phyloP scores from a whole-genome alignment of 345 rosid species.

The Ailanthus altissimus region DNA sequence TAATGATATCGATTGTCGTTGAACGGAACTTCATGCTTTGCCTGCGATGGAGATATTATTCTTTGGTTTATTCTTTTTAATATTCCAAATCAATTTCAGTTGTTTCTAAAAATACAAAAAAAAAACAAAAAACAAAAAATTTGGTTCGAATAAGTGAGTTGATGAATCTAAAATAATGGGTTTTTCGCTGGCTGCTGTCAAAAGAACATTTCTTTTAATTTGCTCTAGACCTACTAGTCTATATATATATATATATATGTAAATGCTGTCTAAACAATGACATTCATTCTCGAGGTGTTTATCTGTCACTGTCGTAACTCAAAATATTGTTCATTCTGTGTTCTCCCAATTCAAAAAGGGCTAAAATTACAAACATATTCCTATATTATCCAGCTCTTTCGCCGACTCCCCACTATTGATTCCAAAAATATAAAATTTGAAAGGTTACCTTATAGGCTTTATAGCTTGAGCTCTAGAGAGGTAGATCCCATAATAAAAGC shows the following conservation, averaged over 20 bases:
- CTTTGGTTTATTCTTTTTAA: background rate
- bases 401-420: background rate
- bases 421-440: no score
- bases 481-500: no score
- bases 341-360: slow-evolving; percentile 6
- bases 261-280: slow-evolving; percentile 9
- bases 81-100: background rate
- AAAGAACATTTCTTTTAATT: background rate
- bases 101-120: background rate
- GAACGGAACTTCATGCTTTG: slow-evolving; percentile 21
- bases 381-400: background rate
- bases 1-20: background rate
- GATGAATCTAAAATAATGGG: slow-evolving; percentile 9
- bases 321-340: background rate
- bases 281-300: slow-evolving; percentile 22
- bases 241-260: no score
- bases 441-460: no score
- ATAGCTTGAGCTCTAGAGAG: no score
- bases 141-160: slow-evolving; percentile 7
- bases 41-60: slow-evolving; percentile 20
- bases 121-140: background rate
- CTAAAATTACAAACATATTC: background rate
- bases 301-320: background rate
- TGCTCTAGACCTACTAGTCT: no score
- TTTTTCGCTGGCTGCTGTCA: background rate